Base-by-base conservation (phyloP, 495 filamentous ascomycete genomes). In the Lasiosphaeria miniovina region DNA sequence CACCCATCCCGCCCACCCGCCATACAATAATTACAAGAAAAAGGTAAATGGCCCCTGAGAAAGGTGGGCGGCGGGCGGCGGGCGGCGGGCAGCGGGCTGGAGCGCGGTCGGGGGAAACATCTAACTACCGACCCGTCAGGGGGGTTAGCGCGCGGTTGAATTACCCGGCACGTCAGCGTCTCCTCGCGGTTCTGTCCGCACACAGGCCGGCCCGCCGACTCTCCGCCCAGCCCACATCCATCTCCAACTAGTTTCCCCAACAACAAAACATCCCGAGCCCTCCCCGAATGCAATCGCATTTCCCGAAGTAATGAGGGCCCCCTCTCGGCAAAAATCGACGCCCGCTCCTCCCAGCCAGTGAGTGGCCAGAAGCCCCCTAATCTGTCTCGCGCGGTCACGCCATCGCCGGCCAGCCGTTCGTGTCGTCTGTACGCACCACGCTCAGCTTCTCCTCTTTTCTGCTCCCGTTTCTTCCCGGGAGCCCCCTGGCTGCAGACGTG, bases 111-210 rank as follows among this genome's bases (percentile, higher is more conserved):
- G 56, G 32, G 46, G 36, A 43, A 50, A 34, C 46, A 57, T 58
- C 56, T 52, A 58, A 58, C 48, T 58, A 51, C 56, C 56, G 56
- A 58, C 34, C 14, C 4, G 40, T 33, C 12, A 31, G 31, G n/a
- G 31, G 15, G 14, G 14, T 14, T 14, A 35, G 52, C 8, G 38
- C 14, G 38, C 14, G 7, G 34, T 41, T 5, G 52, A 24, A 57
- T 57, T 57, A 57, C 33, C 54, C 54, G 54, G 12, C 38, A 9
- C 38, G 7, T 31, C 24, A 46, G 17, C 54, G 40, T 48, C 15
- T 31, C 52, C 15, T 46, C 54, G 10, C 54, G 14, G 24, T 32
- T 31, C 34, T 52, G 4, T 52, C 49, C 10, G 14, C 17, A 50
- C 5, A 14, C 49, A 33, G 14, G 48, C 7, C 8, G 38, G 8